Evolutionary conservation across 1,284 basidiomycete genomes (phyloP), one percentile per base, ranked within the genome.

Genomic region (Exobasidium cylindrosporum): DNA sequence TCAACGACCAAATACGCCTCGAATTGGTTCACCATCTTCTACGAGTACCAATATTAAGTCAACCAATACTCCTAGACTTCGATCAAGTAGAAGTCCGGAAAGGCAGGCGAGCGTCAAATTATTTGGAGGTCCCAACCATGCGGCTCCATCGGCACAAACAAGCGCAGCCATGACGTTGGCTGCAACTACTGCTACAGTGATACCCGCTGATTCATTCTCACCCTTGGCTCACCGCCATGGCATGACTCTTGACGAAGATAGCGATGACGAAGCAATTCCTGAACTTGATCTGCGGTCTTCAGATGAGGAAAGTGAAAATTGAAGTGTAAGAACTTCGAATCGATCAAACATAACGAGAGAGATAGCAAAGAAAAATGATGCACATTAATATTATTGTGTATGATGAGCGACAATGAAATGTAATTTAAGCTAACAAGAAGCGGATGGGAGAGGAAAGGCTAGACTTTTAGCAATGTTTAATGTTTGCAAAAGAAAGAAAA

Each of bases 251-350:
- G 24, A 40, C 21, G 53, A 55, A 23, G 53, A 55, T 35, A 29
- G 32, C 32, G 53, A 31, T 3, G 53, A 55, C 53, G 53, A 55
- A n/a, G 21, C 32, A n/a, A 55, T 55, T 21, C 53, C 53, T 40
- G 53, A 26, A 14, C 17, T 55, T 26, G 53, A 55, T 29, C 21
- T 55, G 4, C 32, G 53, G 14, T 55, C 53, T 14, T 55, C 53
- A 6, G 53, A 55, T 28, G 53, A 55, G 26, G 53, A 55, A 44
- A 29, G 29, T 35, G 53, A 55, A 45, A 23, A 45, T n/a, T n/a
- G n/a, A n/a, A n/a, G n/a, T n/a, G n/a, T n/a, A n/a, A n/a, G n/a
- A n/a, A n/a, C n/a, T n/a, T n/a, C n/a, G n/a, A n/a, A n/a, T n/a
- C n/a, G n/a, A n/a, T n/a, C n/a, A n/a, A n/a, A n/a, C n/a, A n/a